Evolutionary conservation across 768 basidiomycete genomes (phyloP), one percentile per base, ranked within the genome.

Genomic region (Hericium coralloides): DNA sequence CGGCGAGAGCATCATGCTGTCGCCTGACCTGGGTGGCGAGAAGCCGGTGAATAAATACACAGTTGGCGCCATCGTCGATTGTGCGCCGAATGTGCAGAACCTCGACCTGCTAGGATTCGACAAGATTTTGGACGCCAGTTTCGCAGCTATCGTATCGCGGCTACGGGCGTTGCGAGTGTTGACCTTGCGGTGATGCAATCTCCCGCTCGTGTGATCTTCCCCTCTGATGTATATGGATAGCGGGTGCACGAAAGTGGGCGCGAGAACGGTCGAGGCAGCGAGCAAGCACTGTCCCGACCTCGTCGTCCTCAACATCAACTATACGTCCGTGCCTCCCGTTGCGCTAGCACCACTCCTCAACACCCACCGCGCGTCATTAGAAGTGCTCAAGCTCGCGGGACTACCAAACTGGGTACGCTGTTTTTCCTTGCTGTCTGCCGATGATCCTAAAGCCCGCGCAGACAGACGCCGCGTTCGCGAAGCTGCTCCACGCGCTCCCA

Each of bases 371-470:
- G 62, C 71, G 9, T 50, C 38, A 41, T 59, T 88, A 17, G 73
- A 81, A 61, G 76, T 80, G 0, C 65, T 88, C 43, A 88, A 88
- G 64, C 67, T 84, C 4, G 83, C 85, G 3, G 83, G 81, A 5
- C 76, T 87, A 55, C 67, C 72, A 12, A 83, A 76, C 62, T 84
- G 85, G 81, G 87, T 79, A 55, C 64, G 77, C 18, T 50, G 10
- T 20, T 23, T 23, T 50, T 50, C 22, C 4, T 9, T 69, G 23
- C 36, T 38, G 31, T 53, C 50, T 47, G 22, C n/a, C 20, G 23
- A 31, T n/a, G 26, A 49, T 41, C 14, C 56, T 18, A 18, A n/a
- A 18, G 9, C 20, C 38, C 38, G 15, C 31, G 4, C 58, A 87
- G 85, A 85, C 83, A 7, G 83, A 85, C 66, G 67, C 76, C 17